Evolutionary conservation across 2,329 filamentous ascomycete genomes (phyloP), one percentile per base, ranked within the genome.

Genomic region (Fusarium albidum): DNA sequence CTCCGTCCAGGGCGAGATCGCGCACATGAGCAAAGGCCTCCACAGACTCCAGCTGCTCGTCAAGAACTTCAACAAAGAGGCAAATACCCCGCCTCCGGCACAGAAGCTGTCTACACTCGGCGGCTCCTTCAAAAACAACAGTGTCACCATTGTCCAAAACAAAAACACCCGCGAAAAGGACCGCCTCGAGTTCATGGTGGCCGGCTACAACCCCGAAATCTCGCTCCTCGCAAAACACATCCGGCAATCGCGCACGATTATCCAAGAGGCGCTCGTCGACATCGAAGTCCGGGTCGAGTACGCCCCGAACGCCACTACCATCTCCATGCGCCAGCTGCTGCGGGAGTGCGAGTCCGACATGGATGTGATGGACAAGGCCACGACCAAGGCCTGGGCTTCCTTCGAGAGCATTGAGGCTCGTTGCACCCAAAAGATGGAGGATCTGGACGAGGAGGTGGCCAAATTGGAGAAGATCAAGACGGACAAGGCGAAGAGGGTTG

Each of bases 381-480:
- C 28, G 1, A 29, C 27, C 4, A 35, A 48, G 27, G 34, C 38
- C n/a, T 13, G 15, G 13, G 26, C 10, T 3, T 39, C n/a, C 3
- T 35, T 35, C n/a, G n/a, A 46, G 5, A 18, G 6, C 3, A 42
- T 50, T 3, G 32, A 38, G 18, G 26, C 41, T 11, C 14, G 38
- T 27, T 55, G 42, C 17, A 7, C 12, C 8, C 49, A 43, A 6
- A 42, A 37, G 9, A 47, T 50, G 13, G 35, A 25, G 15, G 38
- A 48, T 13, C 46, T 61, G 13, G 51, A 44, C 3, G 28, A 42
- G 1, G 50, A 59, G 34, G 51, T 56, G 3, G 34, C 17, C 11
- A 59, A 21, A 29, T 8, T 55, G 29, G 25, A 34, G 14, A 52
- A 54, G 10, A 33, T 55, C 10, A 49, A 52, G 21, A 55, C 38